Evolutionary conservation across 2,329 filamentous ascomycete genomes (phyloP).

Genomic region (Parastagonospora avenae): DNA sequence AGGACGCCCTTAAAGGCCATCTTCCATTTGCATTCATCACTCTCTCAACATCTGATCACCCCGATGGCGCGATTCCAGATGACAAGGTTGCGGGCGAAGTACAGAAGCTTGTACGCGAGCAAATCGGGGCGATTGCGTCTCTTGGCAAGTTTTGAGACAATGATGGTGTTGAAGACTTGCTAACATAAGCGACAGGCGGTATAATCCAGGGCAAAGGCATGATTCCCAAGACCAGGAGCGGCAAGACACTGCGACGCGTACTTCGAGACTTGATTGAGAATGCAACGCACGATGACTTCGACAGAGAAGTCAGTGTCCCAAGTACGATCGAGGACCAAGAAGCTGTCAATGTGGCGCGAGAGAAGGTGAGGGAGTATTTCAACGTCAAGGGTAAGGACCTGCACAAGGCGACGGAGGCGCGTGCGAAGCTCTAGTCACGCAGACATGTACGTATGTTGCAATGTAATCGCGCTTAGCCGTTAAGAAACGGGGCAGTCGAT

Average conservation of each 20-base stretch:
- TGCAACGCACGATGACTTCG: conserved; percentile 73
- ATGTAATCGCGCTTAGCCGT: no score
- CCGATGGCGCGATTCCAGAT: conserved; percentile 57
- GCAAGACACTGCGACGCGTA: conserved; percentile 85
- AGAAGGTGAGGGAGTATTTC: conserved; percentile 78
- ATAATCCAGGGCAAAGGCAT: conserved; percentile 84
- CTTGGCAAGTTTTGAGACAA: conserved; percentile 53
- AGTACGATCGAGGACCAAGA: conserved; percentile 82
- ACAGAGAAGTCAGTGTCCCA: conserved; percentile 74
- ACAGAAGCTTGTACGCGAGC: conserved; percentile 72
- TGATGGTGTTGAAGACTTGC: neutral
- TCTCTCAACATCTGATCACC: conserved; percentile 59
- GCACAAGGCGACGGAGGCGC: conserved; percentile 46
- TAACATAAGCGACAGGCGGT: conserved; percentile 50
- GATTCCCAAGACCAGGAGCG: conserved; percentile 91
- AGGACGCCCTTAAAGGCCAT: conserved; percentile 82
- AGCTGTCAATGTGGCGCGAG: conserved; percentile 75
- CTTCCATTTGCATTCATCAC: conserved; percentile 89
- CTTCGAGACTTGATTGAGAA: conserved; percentile 85
- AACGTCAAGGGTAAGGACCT: conserved; percentile 48
- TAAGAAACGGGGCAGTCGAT: no score
- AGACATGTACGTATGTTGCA: neutral
- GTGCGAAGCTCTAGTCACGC: conserved; percentile 52
- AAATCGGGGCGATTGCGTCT: conserved; percentile 86
- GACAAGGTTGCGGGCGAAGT: conserved; percentile 65